Base-by-base conservation (phyloP, 306 rosid species). In the Morella rubra region DNA sequence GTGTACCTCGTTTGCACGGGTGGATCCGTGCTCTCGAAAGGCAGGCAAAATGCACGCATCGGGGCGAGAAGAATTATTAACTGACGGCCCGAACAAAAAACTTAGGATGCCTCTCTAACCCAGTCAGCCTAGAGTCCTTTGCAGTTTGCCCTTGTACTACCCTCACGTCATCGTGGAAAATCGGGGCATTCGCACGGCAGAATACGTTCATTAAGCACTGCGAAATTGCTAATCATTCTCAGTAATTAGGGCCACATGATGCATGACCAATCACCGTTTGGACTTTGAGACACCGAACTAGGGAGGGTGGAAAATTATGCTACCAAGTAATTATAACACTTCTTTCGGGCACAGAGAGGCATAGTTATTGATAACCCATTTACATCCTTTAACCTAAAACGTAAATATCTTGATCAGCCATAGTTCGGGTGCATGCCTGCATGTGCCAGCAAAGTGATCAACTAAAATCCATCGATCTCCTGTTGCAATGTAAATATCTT, bases 1-100 rank as follows among this genome's bases (percentile, higher is more conserved):
- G 84, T 84, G 86, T 77, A 81, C 83, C 82, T 46, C 77, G 81
- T 81, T 84, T 85, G 89, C 91, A 91, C 93, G 81, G 84, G 90
- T 80, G 58, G 50, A 78, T 76, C 81, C 78, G 60, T 66, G 73
- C 7, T n/a, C 18, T 41, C 11, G 3, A 62, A 54, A 54, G 50
- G 44, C 22, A 32, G 44, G 9, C 12, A 46, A 73, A 58, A 56
- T 76, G 72, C 71, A 79, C 81, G 83, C 72, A 71, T 66, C 46
- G 83, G 76, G 54, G 81, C 85, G 76, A 84, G 69, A 62, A 72
- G 89, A 85, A 89, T 85, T 89, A 86, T 45, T 66, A 73, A 52
- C 73, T 22, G 74, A 64, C 68, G 40, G 44, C 37, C 58, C n/a
- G 51, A n/a, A 42, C 44, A 56, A 66, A 50, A 78, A 32, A 32